Percentiles rank a stretch among this genome's conserved stretches.
Evolutionary conservation across 257 asterid species (phyloP).

Genomic region (Mentha longifolia): DNA sequence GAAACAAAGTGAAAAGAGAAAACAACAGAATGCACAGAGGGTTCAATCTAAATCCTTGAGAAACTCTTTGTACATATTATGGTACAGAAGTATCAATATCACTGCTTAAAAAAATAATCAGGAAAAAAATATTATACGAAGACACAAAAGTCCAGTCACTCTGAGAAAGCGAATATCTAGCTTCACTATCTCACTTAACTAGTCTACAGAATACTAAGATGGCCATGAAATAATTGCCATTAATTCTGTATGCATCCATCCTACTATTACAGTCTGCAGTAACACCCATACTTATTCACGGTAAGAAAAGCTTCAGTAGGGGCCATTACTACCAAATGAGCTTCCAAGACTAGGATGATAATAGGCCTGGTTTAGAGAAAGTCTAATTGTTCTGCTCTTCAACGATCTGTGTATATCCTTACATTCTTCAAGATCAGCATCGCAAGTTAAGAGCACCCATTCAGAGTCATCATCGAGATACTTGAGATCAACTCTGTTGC

Average conservation of each 20-base stretch:
- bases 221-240: slow-evolving; percentile 34
- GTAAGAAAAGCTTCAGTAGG: slow-evolving; percentile 39
- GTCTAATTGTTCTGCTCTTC: slow-evolving; percentile 58
- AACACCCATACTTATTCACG: slow-evolving; percentile 25
- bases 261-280: slow-evolving; percentile 10
- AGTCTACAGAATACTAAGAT: slow-evolving; percentile 23
- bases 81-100: slow-evolving; percentile 35
- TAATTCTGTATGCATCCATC: slow-evolving; percentile 22
- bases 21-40: slow-evolving; percentile 24
- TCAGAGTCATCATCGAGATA: slow-evolving; percentile 80
- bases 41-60: slow-evolving; percentile 32
- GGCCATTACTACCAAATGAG: slow-evolving; percentile 61
- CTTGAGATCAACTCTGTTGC: slow-evolving; percentile 53
- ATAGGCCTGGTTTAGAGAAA: slow-evolving; percentile 53
- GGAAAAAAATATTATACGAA: slow-evolving; percentile 11
- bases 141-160: slow-evolving; percentile 19
- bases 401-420: slow-evolving; percentile 63
- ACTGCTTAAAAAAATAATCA: slow-evolving; percentile 24
- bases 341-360: slow-evolving; percentile 54
- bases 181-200: slow-evolving; percentile 21
- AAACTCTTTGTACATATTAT: slow-evolving; percentile 41
- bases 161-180: slow-evolving; percentile 21
- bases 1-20: slow-evolving; percentile 20
- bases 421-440: slow-evolving; percentile 88
- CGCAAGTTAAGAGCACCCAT: slow-evolving; percentile 87